Evolutionary conservation across 441 rosid genomes (phyloP), one percentile per base, ranked within the genome.

Genomic region (Daphne laureola): DNA sequence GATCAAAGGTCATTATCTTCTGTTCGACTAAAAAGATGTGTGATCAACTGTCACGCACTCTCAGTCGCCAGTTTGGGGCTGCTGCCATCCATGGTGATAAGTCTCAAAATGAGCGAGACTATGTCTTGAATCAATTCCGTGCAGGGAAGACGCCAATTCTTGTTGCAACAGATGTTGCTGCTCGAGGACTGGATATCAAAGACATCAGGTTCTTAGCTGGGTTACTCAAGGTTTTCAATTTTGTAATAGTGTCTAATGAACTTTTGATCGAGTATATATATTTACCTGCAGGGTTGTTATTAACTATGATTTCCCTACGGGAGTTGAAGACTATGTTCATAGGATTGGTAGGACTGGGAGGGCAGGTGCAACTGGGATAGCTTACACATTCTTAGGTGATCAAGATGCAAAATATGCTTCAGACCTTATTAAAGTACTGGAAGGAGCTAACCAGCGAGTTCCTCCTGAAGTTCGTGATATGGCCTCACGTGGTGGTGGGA

Each of bases 131-230:
- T 62, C 83, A 82, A 71, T 82, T 82, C 61, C 84, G 81, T 9
- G 27, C 64, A 5, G 88, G 88, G 53, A 79, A 74, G 69, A 77
- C 71, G 57, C 88, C 88, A 13, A 58, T 82, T 47, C 82, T 82
- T 58, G 88, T 82, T 27, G 88, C 88, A 46, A 82, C 88, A 49
- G 88, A 82, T 72, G 88, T 82, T 38, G 88, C 88, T 54, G 88
- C 88, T 69, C 81, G 88, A 53, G 88, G 88, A 41, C 60, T 82
- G 55, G 88, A 82, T 59, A 66, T 82, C 23, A 82, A 82, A 69
- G 88, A 82, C 66, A 79, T 82, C 61, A 82, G 83, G 88, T 82
- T 45, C 36, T 68, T 40, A 16, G 17, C 9, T 46, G 5, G 36
- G 3, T 14, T 11, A 53, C 46, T 7, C 11, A 7, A 31, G 38